Evolutionary conservation across 2,329 filamentous ascomycete genomes (phyloP), one percentile per base, ranked within the genome.

Genomic region (Triangularia verruculosa): DNA sequence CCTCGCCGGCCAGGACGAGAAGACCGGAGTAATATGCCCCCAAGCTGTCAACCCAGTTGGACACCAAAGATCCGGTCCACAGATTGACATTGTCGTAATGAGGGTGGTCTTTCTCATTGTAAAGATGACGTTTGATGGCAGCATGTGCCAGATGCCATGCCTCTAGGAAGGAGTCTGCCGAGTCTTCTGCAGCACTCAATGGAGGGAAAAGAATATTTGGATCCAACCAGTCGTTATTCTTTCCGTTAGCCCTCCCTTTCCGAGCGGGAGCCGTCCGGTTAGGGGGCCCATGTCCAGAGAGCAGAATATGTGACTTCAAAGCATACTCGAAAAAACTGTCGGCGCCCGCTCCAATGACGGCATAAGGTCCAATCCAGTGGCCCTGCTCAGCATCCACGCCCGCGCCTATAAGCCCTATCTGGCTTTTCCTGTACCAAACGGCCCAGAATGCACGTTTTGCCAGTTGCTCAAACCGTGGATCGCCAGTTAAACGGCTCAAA

Each of bases 311-410:
- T 17, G 93, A 93, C 77, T 99, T 99, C 71, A 98, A 84, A 3
- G 95, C 93, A 76, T 99, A 99, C 78, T 99, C 95, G 72, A 97
- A 98, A 78, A 99, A 99, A 77, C 93, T 97, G 78, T 99, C 95
- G 72, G 97, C 92, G 43, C 95, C 95, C 7, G 95, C 95, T 57
- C 95, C 95, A 70, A 99, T 96, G 28, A 95, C 94, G n/a, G 94
- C 89, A 74, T 92, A 93, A 1, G 91, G 85, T 8, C 90, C 90
- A 32, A 95, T 89, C 95, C 95, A 99, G 69, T 90, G 83, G 0
- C 94, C 95, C 27, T 87, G 90, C 73, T 98, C 94, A 1, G 93
- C 92, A 77, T 80, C 94, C 66, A 99, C 93, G 2, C 93, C 94
- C 63, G 92, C 90, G 7, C 94, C 95, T 67, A 99, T 89, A 24